phyloP scores from a whole-genome alignment of 768 basidiomycete genomes.

The Agrocybe praecox region DNA sequence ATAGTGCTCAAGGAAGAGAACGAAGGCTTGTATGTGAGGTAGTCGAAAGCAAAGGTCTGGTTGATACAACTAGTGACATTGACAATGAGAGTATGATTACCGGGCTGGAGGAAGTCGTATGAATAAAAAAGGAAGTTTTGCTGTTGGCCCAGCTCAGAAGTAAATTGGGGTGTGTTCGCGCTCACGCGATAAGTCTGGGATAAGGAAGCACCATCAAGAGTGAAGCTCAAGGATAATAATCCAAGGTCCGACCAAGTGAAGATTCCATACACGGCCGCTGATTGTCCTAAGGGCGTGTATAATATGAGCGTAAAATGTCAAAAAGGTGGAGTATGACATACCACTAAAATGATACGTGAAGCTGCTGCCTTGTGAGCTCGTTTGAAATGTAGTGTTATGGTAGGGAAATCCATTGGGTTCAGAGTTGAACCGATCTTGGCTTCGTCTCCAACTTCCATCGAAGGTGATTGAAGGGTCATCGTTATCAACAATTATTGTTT shows the following conservation, averaged over 20 bases:
- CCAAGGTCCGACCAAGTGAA: slow-evolving; percentile 25
- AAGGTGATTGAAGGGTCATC: slow-evolving; percentile 16
- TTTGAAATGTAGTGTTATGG: slow-evolving; percentile 27
- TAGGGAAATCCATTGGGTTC: slow-evolving; percentile 22
- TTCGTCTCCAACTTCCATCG: slow-evolving; percentile 17
- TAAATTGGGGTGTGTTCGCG: slow-evolving; percentile 18
- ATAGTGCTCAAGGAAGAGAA: slow-evolving; percentile 16
- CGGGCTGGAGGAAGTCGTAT: slow-evolving; percentile 17
- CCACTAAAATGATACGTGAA: slow-evolving; percentile 31
- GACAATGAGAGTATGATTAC: slow-evolving; percentile 25
- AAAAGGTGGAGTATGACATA: slow-evolving; percentile 7
- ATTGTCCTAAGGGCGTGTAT: slow-evolving; percentile 15
- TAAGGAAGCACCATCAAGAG: slow-evolving; percentile 21
- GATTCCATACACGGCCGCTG: slow-evolving; percentile 26
- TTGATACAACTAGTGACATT: slow-evolving; percentile 22
- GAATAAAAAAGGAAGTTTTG: slow-evolving; percentile 26
- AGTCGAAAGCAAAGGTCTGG: slow-evolving; percentile 27
- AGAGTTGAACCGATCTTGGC: slow-evolving; percentile 15
- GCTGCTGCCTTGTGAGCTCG: slow-evolving; percentile 16
- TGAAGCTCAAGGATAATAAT: slow-evolving; percentile 21
- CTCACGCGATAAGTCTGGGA: slow-evolving; percentile 22
- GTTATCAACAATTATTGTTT: slow-evolving; percentile 25
- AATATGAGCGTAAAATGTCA: background rate
- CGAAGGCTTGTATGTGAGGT: slow-evolving; percentile 26
- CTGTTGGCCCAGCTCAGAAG: slow-evolving; percentile 19